A percentile compares a stretch with the other conserved stretches of the same genome.
Evolutionary conservation across 257 asterid genomes (phyloP).

Genomic region (Rubia yunnanensis): DNA sequence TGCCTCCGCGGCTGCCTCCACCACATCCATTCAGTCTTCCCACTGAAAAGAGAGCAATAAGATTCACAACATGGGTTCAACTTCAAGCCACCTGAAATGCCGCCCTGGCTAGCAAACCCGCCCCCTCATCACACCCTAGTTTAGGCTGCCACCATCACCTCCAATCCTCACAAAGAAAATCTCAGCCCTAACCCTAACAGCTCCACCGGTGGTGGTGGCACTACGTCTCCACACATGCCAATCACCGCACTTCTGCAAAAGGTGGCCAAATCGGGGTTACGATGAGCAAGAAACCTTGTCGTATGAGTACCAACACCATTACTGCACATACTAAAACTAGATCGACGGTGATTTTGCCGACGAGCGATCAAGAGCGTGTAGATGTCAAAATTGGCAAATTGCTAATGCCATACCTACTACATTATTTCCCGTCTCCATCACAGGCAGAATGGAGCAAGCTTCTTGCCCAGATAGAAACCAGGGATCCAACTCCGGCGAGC

Average conservation of each 20-base stretch:
- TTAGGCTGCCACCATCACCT: no score
- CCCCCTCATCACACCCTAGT: not conserved
- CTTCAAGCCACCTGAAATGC: constrained; percentile 18
- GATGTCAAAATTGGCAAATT: no score
- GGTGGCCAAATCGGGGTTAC: constrained; percentile 65
- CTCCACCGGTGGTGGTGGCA: constrained; percentile 1
- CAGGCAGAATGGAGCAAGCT: no score
- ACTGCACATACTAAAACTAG: no score
- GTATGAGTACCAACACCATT: constrained; percentile 16
- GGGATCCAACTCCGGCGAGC: no score
- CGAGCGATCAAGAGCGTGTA: no score
- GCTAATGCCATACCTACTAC: no score
- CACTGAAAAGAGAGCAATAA: constrained; percentile 43
- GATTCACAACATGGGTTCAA: constrained; percentile 21
- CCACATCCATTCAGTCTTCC: constrained; percentile 10
- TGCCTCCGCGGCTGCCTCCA: no score
- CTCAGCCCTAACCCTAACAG: constrained; percentile 13
- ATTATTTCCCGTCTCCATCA: no score
- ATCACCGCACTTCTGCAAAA: constrained; percentile 62
- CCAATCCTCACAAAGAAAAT: constrained; percentile 13
- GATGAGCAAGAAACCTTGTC: constrained; percentile 17
- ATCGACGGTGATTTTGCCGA: no score
- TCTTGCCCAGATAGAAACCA: no score
- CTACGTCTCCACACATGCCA: constrained; percentile 35
- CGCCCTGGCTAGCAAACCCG: constrained; percentile 37